Percentiles rank a stretch among this genome's conserved stretches.
Conservation (phyloP, 2,329 filamentous ascomycete species). For the Tolypocladium endophyticum region DNA sequence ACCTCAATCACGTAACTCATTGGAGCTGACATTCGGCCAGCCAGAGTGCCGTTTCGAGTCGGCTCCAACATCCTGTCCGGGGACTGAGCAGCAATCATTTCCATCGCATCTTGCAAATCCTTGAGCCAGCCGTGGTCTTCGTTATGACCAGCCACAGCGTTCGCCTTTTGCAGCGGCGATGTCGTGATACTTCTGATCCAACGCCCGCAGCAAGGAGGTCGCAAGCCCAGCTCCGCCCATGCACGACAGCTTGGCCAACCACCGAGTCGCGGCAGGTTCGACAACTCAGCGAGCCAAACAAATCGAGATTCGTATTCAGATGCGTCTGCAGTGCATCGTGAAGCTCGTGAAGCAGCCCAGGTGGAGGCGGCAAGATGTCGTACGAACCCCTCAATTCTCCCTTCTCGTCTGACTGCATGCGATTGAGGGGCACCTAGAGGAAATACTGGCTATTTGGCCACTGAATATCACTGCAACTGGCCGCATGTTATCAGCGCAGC, state of each 20-base stretch:
- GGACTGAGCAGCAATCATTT: no score
- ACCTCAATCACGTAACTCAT: neutral
- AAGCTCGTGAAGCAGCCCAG: neutral
- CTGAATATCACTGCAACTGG: no score
- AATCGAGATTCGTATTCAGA: neutral
- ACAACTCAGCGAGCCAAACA: neutral
- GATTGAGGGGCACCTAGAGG: neutral
- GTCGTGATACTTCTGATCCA: neutral
- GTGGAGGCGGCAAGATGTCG: neutral
- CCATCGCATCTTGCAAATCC: neutral
- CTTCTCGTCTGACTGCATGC: neutral
- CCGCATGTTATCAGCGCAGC: no score
- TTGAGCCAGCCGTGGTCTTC: neutral
- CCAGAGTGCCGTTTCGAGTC: neutral
- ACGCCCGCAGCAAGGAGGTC: neutral
- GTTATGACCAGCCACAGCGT: no score
- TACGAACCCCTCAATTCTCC: neutral
- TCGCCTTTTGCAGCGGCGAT: neutral
- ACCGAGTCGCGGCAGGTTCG: neutral
- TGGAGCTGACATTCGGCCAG: neutral
- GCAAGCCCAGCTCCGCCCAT: neutral
- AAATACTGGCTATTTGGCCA: no score
- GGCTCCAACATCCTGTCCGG: neutral
- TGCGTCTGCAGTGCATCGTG: neutral
- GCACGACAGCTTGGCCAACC: neutral